Base-by-base conservation (phyloP, 441 rosid species). In the Aquilaria agallochum region DNA sequence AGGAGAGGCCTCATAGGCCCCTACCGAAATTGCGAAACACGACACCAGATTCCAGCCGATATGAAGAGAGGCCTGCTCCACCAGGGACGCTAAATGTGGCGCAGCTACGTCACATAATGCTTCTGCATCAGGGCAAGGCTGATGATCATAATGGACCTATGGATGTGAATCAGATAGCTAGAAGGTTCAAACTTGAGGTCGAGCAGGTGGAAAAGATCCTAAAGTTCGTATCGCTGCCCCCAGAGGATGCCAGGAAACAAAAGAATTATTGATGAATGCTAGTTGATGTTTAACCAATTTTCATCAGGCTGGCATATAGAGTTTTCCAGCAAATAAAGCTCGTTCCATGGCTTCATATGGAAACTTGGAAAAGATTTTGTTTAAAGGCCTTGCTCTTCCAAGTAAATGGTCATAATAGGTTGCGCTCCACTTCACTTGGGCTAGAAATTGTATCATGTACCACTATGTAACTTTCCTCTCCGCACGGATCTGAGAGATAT, bases 11-110 rank as follows among this genome's bases (percentile, higher is more conserved):
- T 2, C 71, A 75, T 47, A 81, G 95, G 66, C 88, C 96, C 10
- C 69, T 94, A 77, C 96, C 97, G 33, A 90, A 85, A 80, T 82
- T 89, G 59, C 76, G 97, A 53, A 84, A 84, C 67, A 83, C 93
- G 40, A 87, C 62, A 44, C 66, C 82, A 42, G 91, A 80, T 62
- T 78, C 96, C 32, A 74, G 78, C 62, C 76, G 90, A 58, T 76
- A 77, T n/a, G 96, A 88, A 73, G 95, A 80, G 58, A 81, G 78
- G 58, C 70, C 79, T 4, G 83, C 63, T 58, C 82, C 93, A 59
- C 83, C 83, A 32, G 97, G 97, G 55, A 90, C 93, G 20, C 62
- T 93, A 50, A 90, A 90, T 42, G 86, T 87, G 61, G 89, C 83
- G 52, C 97, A 93, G 83, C 72, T 93, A 59, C 87, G 84, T 50